These are phyloP conservation scores for Eimeria falciformis DNA, from an alignment of 169 alveolate species.

Conservation along the genomic window DNA sequence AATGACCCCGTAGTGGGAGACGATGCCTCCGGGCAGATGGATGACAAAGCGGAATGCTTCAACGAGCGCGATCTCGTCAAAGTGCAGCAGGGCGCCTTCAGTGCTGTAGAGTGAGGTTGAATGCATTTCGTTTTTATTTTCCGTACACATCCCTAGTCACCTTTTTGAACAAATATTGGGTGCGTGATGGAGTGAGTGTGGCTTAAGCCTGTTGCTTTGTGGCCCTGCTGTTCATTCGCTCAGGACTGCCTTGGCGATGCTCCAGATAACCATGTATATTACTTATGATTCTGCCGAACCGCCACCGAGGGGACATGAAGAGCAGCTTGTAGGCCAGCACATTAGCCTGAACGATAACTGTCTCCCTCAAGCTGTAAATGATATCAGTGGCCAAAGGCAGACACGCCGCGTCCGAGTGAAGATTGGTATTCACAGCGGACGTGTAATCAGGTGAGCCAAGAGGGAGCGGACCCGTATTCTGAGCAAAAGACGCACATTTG, in stretches of 20 bases:
- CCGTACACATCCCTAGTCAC: no score
- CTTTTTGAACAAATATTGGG: no score
- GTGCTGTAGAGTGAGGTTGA: constrained; percentile 64
- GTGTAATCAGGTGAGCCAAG: constrained; percentile 87
- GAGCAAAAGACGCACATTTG: no score
- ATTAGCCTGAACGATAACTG: constrained; percentile 28
- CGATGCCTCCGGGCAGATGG: constrained; percentile 59
- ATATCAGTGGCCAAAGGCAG: constrained; percentile 35
- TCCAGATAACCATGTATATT: constrained; percentile 66
- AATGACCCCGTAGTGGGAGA: constrained; percentile 60
- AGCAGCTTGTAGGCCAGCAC: background rate
- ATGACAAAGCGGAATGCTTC: constrained; percentile 49
- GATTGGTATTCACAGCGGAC: constrained; percentile 97
- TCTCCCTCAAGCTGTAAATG: background rate
- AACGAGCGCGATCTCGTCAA: constrained; percentile 55
- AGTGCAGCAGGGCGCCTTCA: constrained; percentile 70
- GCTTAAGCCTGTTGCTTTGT: background rate
- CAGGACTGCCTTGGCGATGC: constrained; percentile 70
- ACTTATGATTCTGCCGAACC: constrained; percentile 70
- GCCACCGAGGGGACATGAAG: constrained; percentile 11
- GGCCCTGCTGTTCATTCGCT: background rate
- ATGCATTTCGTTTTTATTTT: no score
- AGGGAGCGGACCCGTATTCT: no score
- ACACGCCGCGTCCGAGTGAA: constrained; percentile 69
- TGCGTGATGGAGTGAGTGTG: no score